Evolutionary conservation across 2,329 filamentous ascomycete genomes (phyloP).

Genomic region (Sphaerulina musiva): DNA sequence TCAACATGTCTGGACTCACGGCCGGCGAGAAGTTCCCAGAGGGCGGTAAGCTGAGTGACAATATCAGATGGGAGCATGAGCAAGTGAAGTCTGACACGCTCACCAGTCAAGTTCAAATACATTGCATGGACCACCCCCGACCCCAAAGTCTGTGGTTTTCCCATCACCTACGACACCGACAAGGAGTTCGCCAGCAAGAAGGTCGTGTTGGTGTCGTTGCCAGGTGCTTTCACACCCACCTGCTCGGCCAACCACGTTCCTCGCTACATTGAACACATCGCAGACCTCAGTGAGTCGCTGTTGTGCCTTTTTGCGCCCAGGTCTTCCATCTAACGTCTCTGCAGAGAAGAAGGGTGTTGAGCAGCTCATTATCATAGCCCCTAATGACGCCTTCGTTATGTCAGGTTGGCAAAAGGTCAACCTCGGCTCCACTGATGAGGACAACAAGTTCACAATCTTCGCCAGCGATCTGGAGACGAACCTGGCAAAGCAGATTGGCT

Average conservation of each 20-base stretch:
- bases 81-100: neutral
- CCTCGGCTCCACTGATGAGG: slow-evolving; percentile 14
- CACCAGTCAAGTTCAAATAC: slow-evolving; percentile 23
- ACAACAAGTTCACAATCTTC: slow-evolving; percentile 22
- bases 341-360: slow-evolving; percentile 18
- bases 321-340: neutral
- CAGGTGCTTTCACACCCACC: slow-evolving; percentile 21
- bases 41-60: slow-evolving; percentile 14
- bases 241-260: slow-evolving; percentile 23
- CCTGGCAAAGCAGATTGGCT: slow-evolving; percentile 20
- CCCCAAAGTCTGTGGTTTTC: slow-evolving; percentile 20
- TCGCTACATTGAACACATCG: slow-evolving; percentile 17
- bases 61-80: neutral
- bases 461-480: slow-evolving; percentile 22
- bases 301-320: neutral
- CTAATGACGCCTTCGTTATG: slow-evolving; percentile 23
- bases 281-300: slow-evolving; percentile 15
- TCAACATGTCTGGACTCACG: slow-evolving; percentile 17
- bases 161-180: slow-evolving; percentile 16
- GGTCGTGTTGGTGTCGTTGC: slow-evolving; percentile 20
- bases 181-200: slow-evolving; percentile 22
- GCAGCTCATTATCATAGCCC: slow-evolving; percentile 20
- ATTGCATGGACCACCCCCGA: slow-evolving; percentile 20
- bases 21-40: slow-evolving; percentile 19
- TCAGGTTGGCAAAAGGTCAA: slow-evolving; percentile 23